Evolutionary conservation across 2,329 filamentous ascomycete species (phyloP), one percentile per base, ranked within the genome.

Genomic region (Coleophoma cylindrospora): DNA sequence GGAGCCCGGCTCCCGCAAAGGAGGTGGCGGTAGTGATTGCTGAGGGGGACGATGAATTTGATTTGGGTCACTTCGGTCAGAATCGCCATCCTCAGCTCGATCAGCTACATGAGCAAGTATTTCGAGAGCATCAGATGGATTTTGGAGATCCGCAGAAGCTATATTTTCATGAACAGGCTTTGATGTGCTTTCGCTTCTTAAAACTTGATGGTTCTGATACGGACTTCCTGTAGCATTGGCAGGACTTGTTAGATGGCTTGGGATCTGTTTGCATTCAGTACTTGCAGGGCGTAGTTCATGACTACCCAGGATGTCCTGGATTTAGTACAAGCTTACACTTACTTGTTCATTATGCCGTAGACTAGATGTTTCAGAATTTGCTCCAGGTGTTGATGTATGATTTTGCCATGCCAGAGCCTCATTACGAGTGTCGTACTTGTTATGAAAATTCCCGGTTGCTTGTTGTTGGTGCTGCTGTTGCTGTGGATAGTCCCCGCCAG

Each of bases 21-120:
- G 33, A 4, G 44, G 48, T 7, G 44, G 34, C 12, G 52, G 51
- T 41, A 53, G 51, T 3, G 41, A 36, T 12, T 46, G 36, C 15
- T 59, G 54, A 15, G 49, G 34, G 12, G 43, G 41, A 14, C 54
- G 34, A 21, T 50, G 48, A 4, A 49, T 50, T 32, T 43, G 49
- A 34, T 53, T 54, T 33, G 54, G 56, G 12, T 59, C 57, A 53
- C 56, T 58, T 27, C 48, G 43, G 13, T 59, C 40, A 27, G 61
- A 63, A 34, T 61, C 60, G 5, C 55, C 59, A 41, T 61, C 59
- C n/a, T 63, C 62, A 11, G 58, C 60, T 45, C 57, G 48, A 50
- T 65, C 61, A 37, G 62, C 62, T 19, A 64, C 62, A 44, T 61
- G 61, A 13, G 63, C 62, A 45, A 65, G 45, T 15, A 65, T 65